Conservation (phyloP, 495 filamentous ascomycete species). For the Aspergillus nidulans region DNA sequence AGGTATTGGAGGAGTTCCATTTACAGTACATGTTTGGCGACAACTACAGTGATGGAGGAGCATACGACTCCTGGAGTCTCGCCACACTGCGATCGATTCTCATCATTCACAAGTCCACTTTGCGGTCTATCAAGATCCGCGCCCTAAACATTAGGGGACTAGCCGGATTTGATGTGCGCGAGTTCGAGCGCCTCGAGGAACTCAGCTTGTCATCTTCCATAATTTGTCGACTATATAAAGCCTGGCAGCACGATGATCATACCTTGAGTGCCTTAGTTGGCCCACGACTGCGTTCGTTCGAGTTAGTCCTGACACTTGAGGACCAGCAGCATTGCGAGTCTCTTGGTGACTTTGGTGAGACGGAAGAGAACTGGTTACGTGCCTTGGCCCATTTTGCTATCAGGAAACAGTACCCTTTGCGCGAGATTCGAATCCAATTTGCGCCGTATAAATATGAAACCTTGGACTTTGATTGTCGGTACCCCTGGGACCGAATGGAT, state of each 20-base stretch:
- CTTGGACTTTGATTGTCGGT: not conserved
- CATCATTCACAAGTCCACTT: not conserved
- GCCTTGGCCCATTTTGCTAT: not conserved
- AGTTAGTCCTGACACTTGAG: not conserved
- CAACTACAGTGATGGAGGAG: not conserved
- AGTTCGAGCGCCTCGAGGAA: not conserved
- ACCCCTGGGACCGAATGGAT: slow-evolving; percentile 9
- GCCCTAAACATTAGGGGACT: not conserved
- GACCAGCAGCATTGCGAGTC: not conserved
- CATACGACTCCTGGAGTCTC: not conserved
- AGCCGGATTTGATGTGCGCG: slow-evolving; percentile 1
- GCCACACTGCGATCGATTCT: slow-evolving; percentile 7
- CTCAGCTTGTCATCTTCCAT: not conserved
- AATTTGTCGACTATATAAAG: not conserved
- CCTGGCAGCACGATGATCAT: not conserved
- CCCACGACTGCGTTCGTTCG: not conserved
- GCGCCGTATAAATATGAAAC: not conserved
- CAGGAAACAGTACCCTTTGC: not conserved
- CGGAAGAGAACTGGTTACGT: slow-evolving; percentile 1
- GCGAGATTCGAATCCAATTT: not conserved
- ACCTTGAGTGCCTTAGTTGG: not conserved
- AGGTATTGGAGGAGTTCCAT: not conserved
- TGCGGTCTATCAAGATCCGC: not conserved
- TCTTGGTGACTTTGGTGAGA: not conserved
- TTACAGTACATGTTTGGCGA: not conserved